Evolutionary conservation across 192 early-diverging fungal genomes (phyloP).

Genomic region (Thamnidium elegans): DNA sequence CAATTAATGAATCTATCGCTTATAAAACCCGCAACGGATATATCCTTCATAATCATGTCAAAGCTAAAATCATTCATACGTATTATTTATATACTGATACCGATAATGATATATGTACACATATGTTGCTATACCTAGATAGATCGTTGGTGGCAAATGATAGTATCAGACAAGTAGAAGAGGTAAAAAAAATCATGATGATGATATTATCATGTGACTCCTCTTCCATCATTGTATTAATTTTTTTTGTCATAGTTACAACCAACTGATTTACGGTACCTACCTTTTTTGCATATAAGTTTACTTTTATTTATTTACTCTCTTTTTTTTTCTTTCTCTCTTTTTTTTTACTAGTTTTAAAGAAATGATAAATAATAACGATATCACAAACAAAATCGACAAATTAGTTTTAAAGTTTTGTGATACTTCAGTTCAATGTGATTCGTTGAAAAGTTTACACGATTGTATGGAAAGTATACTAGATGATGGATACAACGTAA

Average conservation of each 20-base stretch:
- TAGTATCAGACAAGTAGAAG: background rate
- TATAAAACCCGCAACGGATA: slow-evolving; percentile 1
- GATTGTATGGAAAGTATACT: slow-evolving; percentile 3
- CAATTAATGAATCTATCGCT: no score
- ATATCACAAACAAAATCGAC: background rate
- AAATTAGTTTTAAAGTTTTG: slow-evolving; percentile 4
- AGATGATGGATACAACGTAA: slow-evolving; percentile 9
- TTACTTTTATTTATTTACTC: background rate
- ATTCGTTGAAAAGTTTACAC: slow-evolving; percentile 7
- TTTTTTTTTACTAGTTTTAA: slow-evolving; percentile 1
- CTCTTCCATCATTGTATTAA: background rate
- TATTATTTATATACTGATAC: background rate
- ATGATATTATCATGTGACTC: background rate
- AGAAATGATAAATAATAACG: background rate
- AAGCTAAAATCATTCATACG: background rate
- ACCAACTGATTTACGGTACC: background rate
- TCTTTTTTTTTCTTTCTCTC: background rate
- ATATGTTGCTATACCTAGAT: slow-evolving; percentile 9
- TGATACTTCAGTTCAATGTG: slow-evolving; percentile 5
- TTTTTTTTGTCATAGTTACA: background rate
- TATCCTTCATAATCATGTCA: no score
- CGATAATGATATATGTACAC: background rate
- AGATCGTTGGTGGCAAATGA: background rate
- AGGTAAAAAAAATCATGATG: background rate
- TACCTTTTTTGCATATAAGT: background rate